Base-by-base conservation (phyloP, 2,329 filamentous ascomycete genomes). In the Clonostachys solani region DNA sequence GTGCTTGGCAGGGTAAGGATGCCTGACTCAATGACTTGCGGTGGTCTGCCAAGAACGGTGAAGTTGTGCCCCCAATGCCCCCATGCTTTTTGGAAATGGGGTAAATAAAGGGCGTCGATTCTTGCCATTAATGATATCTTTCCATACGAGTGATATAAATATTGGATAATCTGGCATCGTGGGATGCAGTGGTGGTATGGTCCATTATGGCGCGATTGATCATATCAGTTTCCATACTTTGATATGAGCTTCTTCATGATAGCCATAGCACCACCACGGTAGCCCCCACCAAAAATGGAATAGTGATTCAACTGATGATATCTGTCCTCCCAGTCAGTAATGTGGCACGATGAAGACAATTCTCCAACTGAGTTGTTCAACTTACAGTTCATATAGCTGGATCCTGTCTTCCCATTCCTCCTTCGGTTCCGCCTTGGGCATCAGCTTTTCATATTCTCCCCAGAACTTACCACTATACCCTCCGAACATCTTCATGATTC, bases 401-500 rank as follows among this genome's bases (percentile, higher is more conserved):
- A 95, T 69, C 16, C 92, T 76, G 65, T 96, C 92, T n/a, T 87
- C 83, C 72, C 89, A 96, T 71, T 97, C 92, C 12, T 78, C 81
- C 12, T 74, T 77, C 0, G 92, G 92, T 62, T 95, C 88, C 9
- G 86, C 84, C 69, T 87, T 95, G 1, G 87, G 86, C 42, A 92
- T 83, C 19, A 90, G 60, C 37, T 71, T 64, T 62, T 88, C 81
- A 62, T 96, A 97, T 61, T 94, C 89, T 33, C 76, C 76, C 74
- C 87, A 83, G 58, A 96, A 95, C 1, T 60, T 64, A 0, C 64
- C 57, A 1, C 83, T 83, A 65, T 95, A 96, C 3, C 36, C 36
- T 1, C 92, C 92, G 75, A 96, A 97, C 91, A 96, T 95, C 45
- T 79, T 81, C 91, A 96, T 96, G 54, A 95, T 96, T 1, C 92